These are phyloP conservation scores for Amyloporia xantha DNA, from an alignment of 768 basidiomycete species.

Conservation along the genomic window DNA sequence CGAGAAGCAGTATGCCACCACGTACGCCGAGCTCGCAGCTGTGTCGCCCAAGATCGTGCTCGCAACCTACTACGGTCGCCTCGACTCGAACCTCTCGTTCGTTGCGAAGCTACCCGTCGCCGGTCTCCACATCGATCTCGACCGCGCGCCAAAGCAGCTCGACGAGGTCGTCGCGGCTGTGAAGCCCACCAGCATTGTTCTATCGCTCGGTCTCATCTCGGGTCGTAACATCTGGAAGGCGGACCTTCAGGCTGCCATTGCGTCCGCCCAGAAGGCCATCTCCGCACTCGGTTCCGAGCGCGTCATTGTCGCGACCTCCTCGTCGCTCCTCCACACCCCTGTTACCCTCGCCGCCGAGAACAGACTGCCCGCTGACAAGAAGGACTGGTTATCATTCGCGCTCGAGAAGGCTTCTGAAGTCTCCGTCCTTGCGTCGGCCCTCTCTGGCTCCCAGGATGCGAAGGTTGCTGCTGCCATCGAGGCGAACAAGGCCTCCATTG, in stretches of 20 bases:
- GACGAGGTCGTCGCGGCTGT: constrained; percentile 74
- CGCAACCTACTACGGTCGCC: constrained; percentile 95
- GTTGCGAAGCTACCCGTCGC: constrained; percentile 88
- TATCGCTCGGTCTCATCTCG: constrained; percentile 94
- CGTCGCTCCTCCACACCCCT: constrained; percentile 96
- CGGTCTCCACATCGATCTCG: constrained; percentile 94
- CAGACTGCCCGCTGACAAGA: constrained; percentile 81
- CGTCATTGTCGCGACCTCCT: constrained; percentile 92
- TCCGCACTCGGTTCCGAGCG: constrained; percentile 78
- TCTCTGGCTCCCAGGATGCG: constrained; percentile 80
- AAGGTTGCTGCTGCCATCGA: constrained; percentile 69
- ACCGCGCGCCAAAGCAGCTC: constrained; percentile 89
- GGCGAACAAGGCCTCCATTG: constrained; percentile 84
- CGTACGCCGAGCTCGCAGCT: constrained; percentile 76
- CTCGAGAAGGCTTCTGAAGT: constrained; percentile 94
- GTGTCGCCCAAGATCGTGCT: constrained; percentile 89
- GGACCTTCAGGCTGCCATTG: constrained; percentile 80
- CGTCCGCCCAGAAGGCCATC: constrained; percentile 78
- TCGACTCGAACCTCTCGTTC: constrained; percentile 86
- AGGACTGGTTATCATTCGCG: constrained; percentile 99
- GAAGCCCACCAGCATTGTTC: constrained; percentile 71
- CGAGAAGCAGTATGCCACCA: constrained; percentile 71
- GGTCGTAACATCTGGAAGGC: constrained; percentile 99
- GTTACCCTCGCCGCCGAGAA: constrained; percentile 92
- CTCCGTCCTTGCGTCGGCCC: constrained; percentile 73